Conservation (phyloP, 225 moss, liverwort and hornwort species). For the Thuidium tamariscinum region DNA sequence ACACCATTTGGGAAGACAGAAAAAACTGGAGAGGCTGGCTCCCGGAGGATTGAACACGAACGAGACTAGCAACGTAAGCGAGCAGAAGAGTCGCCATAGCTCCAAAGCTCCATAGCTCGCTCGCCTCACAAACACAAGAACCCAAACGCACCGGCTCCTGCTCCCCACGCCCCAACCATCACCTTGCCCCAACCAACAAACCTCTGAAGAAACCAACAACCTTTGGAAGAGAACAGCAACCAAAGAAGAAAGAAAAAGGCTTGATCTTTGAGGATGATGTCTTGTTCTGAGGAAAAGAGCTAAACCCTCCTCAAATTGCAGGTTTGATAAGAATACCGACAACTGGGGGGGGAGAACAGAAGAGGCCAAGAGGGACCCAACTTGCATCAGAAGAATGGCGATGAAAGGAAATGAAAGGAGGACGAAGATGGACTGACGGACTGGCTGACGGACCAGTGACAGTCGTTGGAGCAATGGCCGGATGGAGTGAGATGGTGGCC, state of each 20-base stretch:
- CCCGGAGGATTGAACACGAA: neutral
- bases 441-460: too few species aligned
- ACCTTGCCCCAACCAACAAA: neutral
- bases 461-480: neutral
- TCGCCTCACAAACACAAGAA: neutral
- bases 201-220: neutral
- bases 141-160: neutral
- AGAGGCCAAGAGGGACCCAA: too few species aligned
- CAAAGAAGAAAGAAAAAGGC: neutral
- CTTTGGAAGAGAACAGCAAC: neutral
- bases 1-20: neutral
- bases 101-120: neutral
- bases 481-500: too few species aligned
- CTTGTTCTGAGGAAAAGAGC: neutral
- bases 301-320: neutral
- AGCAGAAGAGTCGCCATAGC: neutral
- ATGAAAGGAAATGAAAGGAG: neutral
- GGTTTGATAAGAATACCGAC: neutral
- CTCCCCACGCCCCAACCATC: neutral
- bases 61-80: neutral
- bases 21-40: neutral
- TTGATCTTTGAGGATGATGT: neutral
- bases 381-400: neutral
- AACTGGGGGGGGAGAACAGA: neutral
- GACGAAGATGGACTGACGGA: neutral